Evolutionary conservation across 768 basidiomycete species (phyloP).

Genomic region (Termitomyces bulborhizus): DNA sequence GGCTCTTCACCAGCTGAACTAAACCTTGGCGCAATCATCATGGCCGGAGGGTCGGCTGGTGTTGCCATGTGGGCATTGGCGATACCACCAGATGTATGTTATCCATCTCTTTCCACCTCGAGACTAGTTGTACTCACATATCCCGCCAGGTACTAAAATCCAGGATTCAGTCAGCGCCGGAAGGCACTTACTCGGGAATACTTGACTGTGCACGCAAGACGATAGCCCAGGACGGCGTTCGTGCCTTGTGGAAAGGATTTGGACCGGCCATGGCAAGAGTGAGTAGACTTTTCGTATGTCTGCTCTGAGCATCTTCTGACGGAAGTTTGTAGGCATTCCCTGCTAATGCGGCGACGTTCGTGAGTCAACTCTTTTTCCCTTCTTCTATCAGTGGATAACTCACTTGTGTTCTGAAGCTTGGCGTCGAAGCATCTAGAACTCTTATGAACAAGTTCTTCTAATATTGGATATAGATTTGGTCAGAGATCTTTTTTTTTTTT

Average conservation of each 20-base stretch:
- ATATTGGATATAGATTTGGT: constrained; percentile 2
- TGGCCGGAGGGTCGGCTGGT: constrained; percentile 92
- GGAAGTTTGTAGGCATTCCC: constrained; percentile 73
- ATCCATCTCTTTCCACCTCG: background rate
- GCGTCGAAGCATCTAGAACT: constrained; percentile 88
- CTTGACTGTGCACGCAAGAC: constrained; percentile 91
- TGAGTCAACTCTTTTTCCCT: constrained; percentile 33
- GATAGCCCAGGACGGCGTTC: constrained; percentile 80
- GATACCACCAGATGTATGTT: constrained; percentile 88
- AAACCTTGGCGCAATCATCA: constrained; percentile 78
- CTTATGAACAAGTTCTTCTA: constrained; percentile 65
- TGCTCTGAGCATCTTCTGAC: background rate
- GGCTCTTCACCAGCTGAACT: constrained; percentile 77
- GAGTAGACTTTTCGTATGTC: constrained; percentile 19
- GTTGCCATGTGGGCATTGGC: constrained; percentile 98
- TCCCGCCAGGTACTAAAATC: constrained; percentile 83
- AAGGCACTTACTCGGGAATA: constrained; percentile 93
- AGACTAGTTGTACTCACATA: background rate
- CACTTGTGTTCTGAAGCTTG: constrained; percentile 48
- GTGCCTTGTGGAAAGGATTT: constrained; percentile 94
- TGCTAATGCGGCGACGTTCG: constrained; percentile 92
- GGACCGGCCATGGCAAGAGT: constrained; percentile 95
- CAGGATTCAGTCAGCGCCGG: constrained; percentile 91
- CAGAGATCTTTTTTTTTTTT: background rate
- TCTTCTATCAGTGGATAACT: constrained; percentile 3